These are phyloP conservation scores for Podospora sp. DNA, from an alignment of 495 filamentous ascomycete genomes.

Conservation along the genomic window DNA sequence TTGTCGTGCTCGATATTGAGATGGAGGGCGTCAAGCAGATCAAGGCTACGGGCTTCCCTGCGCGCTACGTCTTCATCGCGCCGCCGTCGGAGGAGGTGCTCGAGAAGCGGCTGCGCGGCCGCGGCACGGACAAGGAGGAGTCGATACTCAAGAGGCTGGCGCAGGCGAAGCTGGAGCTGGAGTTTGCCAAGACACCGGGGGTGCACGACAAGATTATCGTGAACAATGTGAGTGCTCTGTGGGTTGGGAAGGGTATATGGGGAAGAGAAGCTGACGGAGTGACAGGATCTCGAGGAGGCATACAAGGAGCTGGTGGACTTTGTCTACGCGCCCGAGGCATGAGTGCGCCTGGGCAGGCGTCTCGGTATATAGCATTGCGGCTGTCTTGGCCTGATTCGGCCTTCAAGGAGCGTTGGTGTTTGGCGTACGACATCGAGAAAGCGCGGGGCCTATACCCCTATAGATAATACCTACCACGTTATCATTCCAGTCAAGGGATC, in stretches of 20 bases:
- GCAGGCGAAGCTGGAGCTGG: constrained; percentile 82
- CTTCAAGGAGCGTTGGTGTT: not conserved
- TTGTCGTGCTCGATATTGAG: constrained; percentile 85
- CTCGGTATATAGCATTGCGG: not conserved
- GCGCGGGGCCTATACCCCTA: not conserved
- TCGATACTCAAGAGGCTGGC: constrained; percentile 70
- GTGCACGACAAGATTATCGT: constrained; percentile 85
- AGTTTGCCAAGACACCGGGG: constrained; percentile 70
- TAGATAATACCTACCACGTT: not conserved
- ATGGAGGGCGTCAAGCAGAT: constrained; percentile 99
- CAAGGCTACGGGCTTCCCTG: constrained; percentile 70
- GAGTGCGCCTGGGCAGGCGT: not conserved
- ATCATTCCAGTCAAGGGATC: too few relatives aligned
- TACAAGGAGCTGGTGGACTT: constrained; percentile 77
- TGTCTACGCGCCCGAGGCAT: constrained; percentile 43
- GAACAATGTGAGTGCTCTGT: constrained; percentile 59
- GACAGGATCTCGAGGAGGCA: constrained; percentile 71
- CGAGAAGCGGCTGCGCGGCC: constrained; percentile 74
- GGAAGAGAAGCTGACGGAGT: not conserved
- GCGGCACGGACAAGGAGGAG: constrained; percentile 83
- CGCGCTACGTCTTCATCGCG: constrained; percentile 83
- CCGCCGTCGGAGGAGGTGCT: constrained; percentile 76
- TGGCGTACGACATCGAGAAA: not conserved
- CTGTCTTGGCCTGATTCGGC: not conserved
- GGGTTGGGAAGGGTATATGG: not conserved